phyloP scores from a whole-genome alignment of 345 rosid species.

The Citrus cavaleriei region DNA sequence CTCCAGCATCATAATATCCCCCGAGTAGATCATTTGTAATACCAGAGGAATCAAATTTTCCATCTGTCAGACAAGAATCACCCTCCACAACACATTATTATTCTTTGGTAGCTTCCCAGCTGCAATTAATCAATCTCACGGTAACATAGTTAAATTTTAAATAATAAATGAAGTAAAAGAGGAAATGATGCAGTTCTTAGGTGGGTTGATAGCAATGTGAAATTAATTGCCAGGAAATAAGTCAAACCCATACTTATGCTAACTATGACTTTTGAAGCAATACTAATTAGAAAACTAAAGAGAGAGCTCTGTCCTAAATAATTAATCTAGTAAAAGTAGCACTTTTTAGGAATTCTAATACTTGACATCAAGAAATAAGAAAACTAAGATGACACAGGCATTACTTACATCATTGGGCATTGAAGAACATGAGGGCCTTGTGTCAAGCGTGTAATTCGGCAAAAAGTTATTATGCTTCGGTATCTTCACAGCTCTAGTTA shows the following conservation, averaged over 20 bases:
- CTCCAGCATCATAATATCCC: conserved; percentile 96
- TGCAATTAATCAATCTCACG: conserved; percentile 19
- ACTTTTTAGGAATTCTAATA: too few species aligned
- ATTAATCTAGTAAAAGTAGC: too few species aligned
- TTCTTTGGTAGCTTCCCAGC: conserved; percentile 88
- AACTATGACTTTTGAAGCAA: too few species aligned
- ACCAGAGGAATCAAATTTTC: conserved; percentile 45
- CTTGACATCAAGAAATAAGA: too few species aligned
- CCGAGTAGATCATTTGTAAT: conserved; percentile 59
- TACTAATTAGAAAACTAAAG: too few species aligned
- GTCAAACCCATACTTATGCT: not conserved
- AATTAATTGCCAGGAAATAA: not conserved
- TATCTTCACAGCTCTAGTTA: not conserved
- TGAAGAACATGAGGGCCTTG: conserved; percentile 97
- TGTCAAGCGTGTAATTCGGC: conserved; percentile 67
- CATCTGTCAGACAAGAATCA: conserved; percentile 70
- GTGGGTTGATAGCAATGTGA: not conserved
- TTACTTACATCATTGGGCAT: conserved; percentile 73
- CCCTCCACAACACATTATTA: conserved; percentile 94
- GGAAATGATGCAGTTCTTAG: not conserved
- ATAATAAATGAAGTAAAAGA: not conserved
- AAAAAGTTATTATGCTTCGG: not conserved
- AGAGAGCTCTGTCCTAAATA: too few species aligned
- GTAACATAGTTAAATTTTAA: not conserved
- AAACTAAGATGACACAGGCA: not conserved